Evolutionary conservation across 2,329 filamentous ascomycete genomes (phyloP), one percentile per base, ranked within the genome.

Genomic region (Nemania sp.): DNA sequence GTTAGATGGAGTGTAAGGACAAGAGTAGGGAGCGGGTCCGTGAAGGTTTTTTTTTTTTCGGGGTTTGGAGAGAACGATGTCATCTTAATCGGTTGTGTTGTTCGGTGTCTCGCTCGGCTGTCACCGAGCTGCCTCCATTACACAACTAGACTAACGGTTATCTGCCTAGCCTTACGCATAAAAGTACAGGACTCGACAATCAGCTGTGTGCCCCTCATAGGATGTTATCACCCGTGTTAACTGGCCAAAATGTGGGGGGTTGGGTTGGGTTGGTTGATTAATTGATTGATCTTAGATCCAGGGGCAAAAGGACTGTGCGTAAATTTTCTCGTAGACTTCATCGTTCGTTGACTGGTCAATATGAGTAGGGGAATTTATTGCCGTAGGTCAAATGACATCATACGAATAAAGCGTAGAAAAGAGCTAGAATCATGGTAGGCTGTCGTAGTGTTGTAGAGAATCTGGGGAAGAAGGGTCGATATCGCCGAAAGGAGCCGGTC

Each of bases 401-500:
- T 58, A 26, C n/a, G 3, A 56, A 55, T 13, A 32, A 38, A 43
- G 22, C 20, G 29, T 10, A 26, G 18, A n/a, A 15, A 5, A 58
- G 43, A 24, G 20, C 32, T 35, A 32, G 24, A 45, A 38, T 18
- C 51, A 43, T 24, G 52, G 35, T 26, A 32, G 18, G n/a, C 38
- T 32, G 29, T 18, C 32, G 18, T 55, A 15, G 32, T 26, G 24
- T 47, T 24, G 60, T 41, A 56, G 15, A 58, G 47, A 65, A 52
- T 55, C 57, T 64, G 45, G 60, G 61, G 64, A 56, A 70, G 53
- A 29, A 41, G 52, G 56, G 20, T 56, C 27, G 64, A 64, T 62
- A 68, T 55, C 64, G 56, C 69, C 66, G 66, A 70, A 66, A 63
- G 35, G 43, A 58, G 67, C 62, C 67, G 69, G 69, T 66, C 64